These are phyloP conservation scores for Pycnococcus provasolii DNA, from an alignment of 139 green algal species.

Conservation along the genomic window DNA sequence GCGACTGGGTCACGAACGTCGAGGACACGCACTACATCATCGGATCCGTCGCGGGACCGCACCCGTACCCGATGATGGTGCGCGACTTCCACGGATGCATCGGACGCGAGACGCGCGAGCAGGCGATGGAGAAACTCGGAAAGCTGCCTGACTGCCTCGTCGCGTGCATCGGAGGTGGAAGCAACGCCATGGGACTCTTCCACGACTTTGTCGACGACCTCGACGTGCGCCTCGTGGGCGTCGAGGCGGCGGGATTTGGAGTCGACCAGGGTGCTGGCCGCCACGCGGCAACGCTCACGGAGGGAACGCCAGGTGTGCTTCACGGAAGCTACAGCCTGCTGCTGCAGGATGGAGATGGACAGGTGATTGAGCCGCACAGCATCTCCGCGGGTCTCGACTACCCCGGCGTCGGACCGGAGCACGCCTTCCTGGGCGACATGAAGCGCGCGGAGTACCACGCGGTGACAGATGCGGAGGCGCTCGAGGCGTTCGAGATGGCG, in stretches of 20 bases:
- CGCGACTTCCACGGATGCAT: constrained; percentile 95
- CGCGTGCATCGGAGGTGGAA: constrained; percentile 93
- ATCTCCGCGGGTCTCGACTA: constrained; percentile 96
- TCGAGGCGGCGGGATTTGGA: constrained; percentile 66
- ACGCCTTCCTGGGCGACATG: constrained; percentile 93
- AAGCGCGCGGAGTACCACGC: constrained; percentile 85
- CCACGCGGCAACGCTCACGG: constrained; percentile 94
- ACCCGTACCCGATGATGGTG: constrained; percentile 99
- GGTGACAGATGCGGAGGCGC: constrained; percentile 81
- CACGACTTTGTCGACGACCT: constrained; percentile 92
- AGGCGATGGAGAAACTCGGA: constrained; percentile 71
- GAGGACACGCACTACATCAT: constrained; percentile 99
- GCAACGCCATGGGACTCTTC: constrained; percentile 98
- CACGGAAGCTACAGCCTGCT: constrained; percentile 90
- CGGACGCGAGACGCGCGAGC: constrained; percentile 68
- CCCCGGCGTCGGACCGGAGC: constrained; percentile 91
- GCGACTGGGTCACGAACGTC: constrained; percentile 99
- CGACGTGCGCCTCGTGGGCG: constrained; percentile 50
- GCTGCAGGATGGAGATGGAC: constrained; percentile 89
- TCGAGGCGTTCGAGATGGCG: constrained; percentile 55
- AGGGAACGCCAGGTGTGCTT: constrained; percentile 82
- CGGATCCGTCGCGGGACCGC: constrained; percentile 83
- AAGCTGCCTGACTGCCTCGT: constrained; percentile 85
- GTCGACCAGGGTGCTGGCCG: constrained; percentile 64
- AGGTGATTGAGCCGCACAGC: constrained; percentile 96